Percentiles rank a stretch among this genome's conserved stretches.
Conservation (phyloP, 208 protist genomes). For the Acanthamoeba sp. region DNA sequence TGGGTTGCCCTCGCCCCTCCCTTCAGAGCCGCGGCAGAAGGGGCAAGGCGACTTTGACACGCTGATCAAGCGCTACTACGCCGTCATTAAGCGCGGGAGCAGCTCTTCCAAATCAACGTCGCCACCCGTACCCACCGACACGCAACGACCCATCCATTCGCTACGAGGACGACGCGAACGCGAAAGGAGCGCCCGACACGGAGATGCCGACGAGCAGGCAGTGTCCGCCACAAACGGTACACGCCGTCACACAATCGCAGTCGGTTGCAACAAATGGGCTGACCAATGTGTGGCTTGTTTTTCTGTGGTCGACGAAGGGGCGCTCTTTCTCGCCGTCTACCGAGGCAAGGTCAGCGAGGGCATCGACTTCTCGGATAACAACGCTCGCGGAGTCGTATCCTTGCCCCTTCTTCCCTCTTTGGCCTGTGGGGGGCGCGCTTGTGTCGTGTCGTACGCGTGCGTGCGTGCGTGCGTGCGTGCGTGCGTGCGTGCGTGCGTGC, state of each 20-base stretch:
- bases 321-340: slow-evolving; percentile 96
- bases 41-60: slow-evolving; percentile 67
- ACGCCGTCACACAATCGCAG: neutral
- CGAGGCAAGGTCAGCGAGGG: slow-evolving; percentile 97
- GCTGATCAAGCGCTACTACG: slow-evolving; percentile 65
- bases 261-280: neutral
- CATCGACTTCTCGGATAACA: slow-evolving; percentile 95
- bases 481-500: neutral
- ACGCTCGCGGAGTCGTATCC: slow-evolving; percentile 93
- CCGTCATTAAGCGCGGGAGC: neutral
- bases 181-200: neutral
- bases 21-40: slow-evolving; percentile 49
- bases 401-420: neutral
- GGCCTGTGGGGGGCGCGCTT: no score
- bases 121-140: neutral
- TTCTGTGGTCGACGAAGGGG: slow-evolving; percentile 69
- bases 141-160: neutral
- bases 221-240: neutral
- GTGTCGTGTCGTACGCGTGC: neutral
- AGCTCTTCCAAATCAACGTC: neutral
- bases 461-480: neutral
- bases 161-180: neutral
- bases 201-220: neutral
- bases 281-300: neutral
- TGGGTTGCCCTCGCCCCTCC: neutral